Conservation (phyloP, 805 yeast species). For the Candida boleticola region DNA sequence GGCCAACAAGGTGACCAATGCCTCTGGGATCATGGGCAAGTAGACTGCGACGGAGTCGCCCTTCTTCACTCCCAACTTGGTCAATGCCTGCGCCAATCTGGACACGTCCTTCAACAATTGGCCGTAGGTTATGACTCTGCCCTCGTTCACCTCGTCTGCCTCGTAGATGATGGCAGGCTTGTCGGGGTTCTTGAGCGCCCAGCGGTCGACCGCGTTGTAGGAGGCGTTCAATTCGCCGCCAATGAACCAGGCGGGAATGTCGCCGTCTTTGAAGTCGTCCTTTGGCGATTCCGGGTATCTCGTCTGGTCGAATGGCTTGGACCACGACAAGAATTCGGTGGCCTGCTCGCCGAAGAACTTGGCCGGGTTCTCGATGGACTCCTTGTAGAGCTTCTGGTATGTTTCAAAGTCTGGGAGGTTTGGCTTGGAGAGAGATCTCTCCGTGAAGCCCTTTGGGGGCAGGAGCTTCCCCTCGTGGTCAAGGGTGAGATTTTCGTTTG, state of each 20-base stretch:
- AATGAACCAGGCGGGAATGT: conserved; percentile 83
- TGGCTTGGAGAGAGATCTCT: conserved; percentile 46
- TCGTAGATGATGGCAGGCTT: conserved; percentile 85
- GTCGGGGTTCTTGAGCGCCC: conserved; percentile 84
- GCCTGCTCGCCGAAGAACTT: conserved; percentile 57
- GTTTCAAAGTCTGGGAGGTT: conserved; percentile 48
- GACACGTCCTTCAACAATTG: conserved; percentile 83
- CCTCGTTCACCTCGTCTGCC: conserved; percentile 84
- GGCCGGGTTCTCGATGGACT: conserved; percentile 56
- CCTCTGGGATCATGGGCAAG: conserved; percentile 97
- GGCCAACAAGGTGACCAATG: conserved; percentile 90
- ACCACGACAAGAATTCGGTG: conserved; percentile 49
- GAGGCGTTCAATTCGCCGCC: conserved; percentile 92
- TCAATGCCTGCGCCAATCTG: conserved; percentile 80
- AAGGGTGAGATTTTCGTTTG: conserved; percentile 22
- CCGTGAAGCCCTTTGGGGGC: conserved; percentile 40
- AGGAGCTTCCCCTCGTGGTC: conserved; percentile 30
- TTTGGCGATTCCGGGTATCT: conserved; percentile 46
- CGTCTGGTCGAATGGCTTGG: conserved; percentile 46
- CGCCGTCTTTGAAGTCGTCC: conserved; percentile 59
- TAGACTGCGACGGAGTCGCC: conserved; percentile 98
- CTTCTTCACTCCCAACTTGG: conserved; percentile 81
- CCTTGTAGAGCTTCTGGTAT: conserved; percentile 49
- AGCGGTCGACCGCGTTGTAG: conserved; percentile 93
- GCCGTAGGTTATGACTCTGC: conserved; percentile 74